Conservation (phyloP, 257 asterid species). For the Lycium ferocissimum region DNA sequence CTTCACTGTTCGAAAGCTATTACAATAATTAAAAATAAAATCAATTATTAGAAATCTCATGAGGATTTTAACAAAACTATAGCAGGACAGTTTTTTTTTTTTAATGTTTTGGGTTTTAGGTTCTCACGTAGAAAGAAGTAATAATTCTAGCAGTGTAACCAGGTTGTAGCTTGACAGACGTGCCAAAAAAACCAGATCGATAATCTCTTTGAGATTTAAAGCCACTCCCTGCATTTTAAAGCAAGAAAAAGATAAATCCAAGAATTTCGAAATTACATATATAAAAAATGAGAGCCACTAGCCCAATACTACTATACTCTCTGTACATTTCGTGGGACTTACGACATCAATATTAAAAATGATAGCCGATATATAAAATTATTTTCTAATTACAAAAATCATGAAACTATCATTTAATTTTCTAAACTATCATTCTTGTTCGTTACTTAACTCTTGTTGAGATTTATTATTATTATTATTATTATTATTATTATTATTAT, state of each 20-base stretch:
- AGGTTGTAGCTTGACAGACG: slow-evolving; percentile 83
- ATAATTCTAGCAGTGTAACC: slow-evolving; percentile 96
- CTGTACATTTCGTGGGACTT: no score
- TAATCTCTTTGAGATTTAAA: slow-evolving; percentile 88
- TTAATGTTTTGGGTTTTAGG: not conserved
- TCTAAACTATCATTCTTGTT: no score
- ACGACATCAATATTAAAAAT: no score
- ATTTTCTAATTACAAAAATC: no score
- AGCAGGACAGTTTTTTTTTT: not conserved
- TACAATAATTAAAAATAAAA: not conserved
- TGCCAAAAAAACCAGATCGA: slow-evolving; percentile 89
- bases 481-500: no score
- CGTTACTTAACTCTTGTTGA: no score
- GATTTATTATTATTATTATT: no score
- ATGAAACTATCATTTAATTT: no score
- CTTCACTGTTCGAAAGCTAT: slow-evolving; percentile 81
- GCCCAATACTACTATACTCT: no score
- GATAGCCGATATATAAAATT: no score
- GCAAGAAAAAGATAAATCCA: not conserved
- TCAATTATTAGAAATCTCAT: not conserved
- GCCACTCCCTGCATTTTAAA: slow-evolving; percentile 69
- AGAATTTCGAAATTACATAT: not conserved
- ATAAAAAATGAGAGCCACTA: no score
- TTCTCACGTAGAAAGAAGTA: slow-evolving; percentile 84
- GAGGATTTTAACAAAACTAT: slow-evolving; percentile 6